phyloP scores from a whole-genome alignment of 192 early-diverging fungal genomes.

The Rhizoclosmatium sp. region DNA sequence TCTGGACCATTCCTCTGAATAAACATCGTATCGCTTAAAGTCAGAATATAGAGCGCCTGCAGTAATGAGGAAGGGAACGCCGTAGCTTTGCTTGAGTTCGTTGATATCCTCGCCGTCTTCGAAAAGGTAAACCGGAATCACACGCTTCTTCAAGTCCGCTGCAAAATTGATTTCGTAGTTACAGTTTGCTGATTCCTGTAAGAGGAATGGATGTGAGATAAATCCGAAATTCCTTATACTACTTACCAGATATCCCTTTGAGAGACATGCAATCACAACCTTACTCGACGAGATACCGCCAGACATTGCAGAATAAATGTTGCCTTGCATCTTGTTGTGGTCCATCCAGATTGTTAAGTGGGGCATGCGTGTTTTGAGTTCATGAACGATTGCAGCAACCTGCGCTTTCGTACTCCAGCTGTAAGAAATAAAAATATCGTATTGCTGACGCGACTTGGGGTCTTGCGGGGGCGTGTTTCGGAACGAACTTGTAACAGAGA shows the following conservation, averaged over 20 bases:
- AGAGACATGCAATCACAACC: slow-evolving; percentile 27
- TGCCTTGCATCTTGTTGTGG: slow-evolving; percentile 15
- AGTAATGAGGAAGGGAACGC: slow-evolving; percentile 13
- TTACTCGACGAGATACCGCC: slow-evolving; percentile 26
- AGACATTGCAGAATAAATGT: slow-evolving; percentile 25
- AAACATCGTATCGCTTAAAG: neutral
- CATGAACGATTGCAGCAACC: neutral
- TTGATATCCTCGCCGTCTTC: neutral
- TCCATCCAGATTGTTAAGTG: slow-evolving; percentile 24
- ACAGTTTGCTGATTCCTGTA: slow-evolving; percentile 26
- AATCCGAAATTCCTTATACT: too few species aligned
- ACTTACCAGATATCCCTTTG: slow-evolving; percentile 9
- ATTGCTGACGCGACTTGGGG: too few species aligned
- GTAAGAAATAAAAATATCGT: neutral
- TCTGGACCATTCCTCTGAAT: neutral
- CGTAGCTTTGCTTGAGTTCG: neutral
- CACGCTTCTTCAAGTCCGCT: slow-evolving; percentile 27
- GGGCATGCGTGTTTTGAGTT: neutral
- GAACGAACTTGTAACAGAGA: too few species aligned
- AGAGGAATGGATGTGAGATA: too few species aligned
- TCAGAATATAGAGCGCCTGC: slow-evolving; percentile 19
- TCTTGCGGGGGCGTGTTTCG: too few species aligned
- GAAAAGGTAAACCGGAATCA: slow-evolving; percentile 8
- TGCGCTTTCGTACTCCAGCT: slow-evolving; percentile 15
- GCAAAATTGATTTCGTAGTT: slow-evolving; percentile 12